A percentile compares a stretch with the other conserved stretches of the same genome.
phyloP scores from a whole-genome alignment of 352 stramenopile species.

The Phytophthora sp. region DNA sequence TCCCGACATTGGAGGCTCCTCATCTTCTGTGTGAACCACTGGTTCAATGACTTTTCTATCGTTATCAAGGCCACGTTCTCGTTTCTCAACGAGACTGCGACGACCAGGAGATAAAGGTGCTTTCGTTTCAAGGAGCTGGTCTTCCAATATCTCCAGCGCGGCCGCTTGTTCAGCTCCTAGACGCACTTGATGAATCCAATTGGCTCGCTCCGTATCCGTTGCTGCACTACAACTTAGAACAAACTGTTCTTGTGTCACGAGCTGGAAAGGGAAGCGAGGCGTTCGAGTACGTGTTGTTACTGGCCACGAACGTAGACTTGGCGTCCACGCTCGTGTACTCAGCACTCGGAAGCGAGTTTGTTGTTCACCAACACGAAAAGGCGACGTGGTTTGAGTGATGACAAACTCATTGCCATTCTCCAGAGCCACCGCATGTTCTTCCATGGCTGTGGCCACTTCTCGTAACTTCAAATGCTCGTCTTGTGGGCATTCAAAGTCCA shows the following conservation, averaged over 20 bases:
- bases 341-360: slow-evolving; percentile 49
- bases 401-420: slow-evolving; percentile 57
- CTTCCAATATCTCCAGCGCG: slow-evolving; percentile 62
- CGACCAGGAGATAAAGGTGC: slow-evolving; percentile 30
- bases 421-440: slow-evolving; percentile 55
- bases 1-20: slow-evolving; percentile 35
- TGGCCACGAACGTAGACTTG: slow-evolving; percentile 31
- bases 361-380: no score
- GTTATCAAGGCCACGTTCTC: slow-evolving; percentile 17
- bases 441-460: slow-evolving; percentile 37
- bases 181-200: slow-evolving; percentile 74
- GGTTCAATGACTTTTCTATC: neutral
- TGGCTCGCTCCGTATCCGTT: slow-evolving; percentile 60
- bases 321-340: slow-evolving; percentile 53
- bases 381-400: slow-evolving; percentile 43
- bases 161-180: slow-evolving; percentile 52
- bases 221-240: slow-evolving; percentile 66
- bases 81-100: slow-evolving; percentile 30
- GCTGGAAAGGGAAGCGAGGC: slow-evolving; percentile 67
- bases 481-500: slow-evolving; percentile 39
- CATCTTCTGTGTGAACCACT: slow-evolving; percentile 18
- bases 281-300: slow-evolving; percentile 28
- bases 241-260: slow-evolving; percentile 72
- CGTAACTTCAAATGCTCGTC: slow-evolving; percentile 35
- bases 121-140: slow-evolving; percentile 49